A percentile compares a stretch with the other conserved stretches of the same genome.
phyloP scores from a whole-genome alignment of 768 basidiomycete genomes.

The Lanmaoa pseudosensibilis region DNA sequence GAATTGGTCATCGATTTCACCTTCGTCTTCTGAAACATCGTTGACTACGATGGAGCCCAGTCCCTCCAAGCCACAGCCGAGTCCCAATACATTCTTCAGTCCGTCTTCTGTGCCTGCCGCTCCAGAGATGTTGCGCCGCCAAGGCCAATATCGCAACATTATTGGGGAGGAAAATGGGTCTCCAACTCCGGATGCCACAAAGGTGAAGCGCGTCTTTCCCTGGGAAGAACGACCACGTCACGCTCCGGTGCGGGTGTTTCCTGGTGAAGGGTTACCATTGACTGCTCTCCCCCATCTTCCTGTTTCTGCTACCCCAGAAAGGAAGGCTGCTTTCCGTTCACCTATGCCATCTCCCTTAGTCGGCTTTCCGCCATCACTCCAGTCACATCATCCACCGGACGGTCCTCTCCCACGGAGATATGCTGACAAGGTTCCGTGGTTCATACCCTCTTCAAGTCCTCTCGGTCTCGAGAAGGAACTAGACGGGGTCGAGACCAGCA shows the following conservation, averaged over 20 bases:
- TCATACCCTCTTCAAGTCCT: slow-evolving; percentile 41
- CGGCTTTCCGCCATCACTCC: slow-evolving; percentile 57
- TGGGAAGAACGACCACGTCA: slow-evolving; percentile 84
- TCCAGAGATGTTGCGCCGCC: slow-evolving; percentile 62
- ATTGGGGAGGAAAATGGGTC: slow-evolving; percentile 42
- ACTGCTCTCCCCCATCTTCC: slow-evolving; percentile 34
- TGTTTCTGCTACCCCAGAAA: slow-evolving; percentile 32
- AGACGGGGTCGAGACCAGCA: slow-evolving; percentile 61
- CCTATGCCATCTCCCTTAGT: slow-evolving; percentile 35
- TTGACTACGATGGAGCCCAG: slow-evolving; percentile 21
- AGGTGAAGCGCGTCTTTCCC: slow-evolving; percentile 85
- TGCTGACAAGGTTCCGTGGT: slow-evolving; percentile 57
- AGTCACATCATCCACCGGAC: slow-evolving; percentile 86
- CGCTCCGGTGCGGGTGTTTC: slow-evolving; percentile 71
- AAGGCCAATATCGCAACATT: slow-evolving; percentile 74
- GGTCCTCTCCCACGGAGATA: slow-evolving; percentile 76
- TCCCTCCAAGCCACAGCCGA: slow-evolving; percentile 15
- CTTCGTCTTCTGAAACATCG: slow-evolving; percentile 27
- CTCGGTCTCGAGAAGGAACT: slow-evolving; percentile 26
- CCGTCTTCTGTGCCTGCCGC: slow-evolving; percentile 60
- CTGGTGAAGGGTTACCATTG: slow-evolving; percentile 56
- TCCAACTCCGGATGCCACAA: slow-evolving; percentile 65
- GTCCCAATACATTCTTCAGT: slow-evolving; percentile 51
- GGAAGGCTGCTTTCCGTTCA: slow-evolving; percentile 15
- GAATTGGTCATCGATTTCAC: slow-evolving; percentile 38